Evolutionary conservation across 2,329 filamentous ascomycete genomes (phyloP).

Genomic region (Nemania sp.): DNA sequence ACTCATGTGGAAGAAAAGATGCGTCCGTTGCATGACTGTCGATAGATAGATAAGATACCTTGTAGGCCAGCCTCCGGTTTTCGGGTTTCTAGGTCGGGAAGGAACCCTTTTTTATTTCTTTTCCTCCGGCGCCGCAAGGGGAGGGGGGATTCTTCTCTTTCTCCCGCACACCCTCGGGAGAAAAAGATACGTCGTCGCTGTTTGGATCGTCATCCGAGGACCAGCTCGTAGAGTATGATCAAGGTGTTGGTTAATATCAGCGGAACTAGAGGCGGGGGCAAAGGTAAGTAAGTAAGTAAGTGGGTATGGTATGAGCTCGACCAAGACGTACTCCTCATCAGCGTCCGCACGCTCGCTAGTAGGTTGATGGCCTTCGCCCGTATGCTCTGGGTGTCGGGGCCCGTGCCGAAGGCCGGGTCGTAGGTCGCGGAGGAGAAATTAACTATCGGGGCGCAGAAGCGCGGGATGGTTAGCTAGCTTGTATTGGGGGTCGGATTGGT

Average conservation of each 20-base stretch:
- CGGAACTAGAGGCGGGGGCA: slow-evolving; percentile 62
- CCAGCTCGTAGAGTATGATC: slow-evolving; percentile 81
- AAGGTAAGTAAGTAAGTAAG: background rate
- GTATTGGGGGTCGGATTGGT: background rate
- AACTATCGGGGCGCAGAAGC: slow-evolving; percentile 54
- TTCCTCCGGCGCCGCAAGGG: too few species aligned
- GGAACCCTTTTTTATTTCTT: too few species aligned
- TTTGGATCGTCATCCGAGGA: slow-evolving; percentile 61
- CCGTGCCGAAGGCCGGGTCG: slow-evolving; percentile 79
- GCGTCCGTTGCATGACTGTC: too few species aligned
- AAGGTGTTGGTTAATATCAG: slow-evolving; percentile 81
- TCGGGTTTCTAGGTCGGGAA: too few species aligned
- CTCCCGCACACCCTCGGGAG: too few species aligned
- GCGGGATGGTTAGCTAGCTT: background rate
- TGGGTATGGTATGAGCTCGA: too few species aligned
- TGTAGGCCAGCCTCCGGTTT: too few species aligned
- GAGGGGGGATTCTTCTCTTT: too few species aligned
- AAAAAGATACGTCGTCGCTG: background rate
- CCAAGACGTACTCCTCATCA: slow-evolving; percentile 81
- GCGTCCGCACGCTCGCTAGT: slow-evolving; percentile 84
- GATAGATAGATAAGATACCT: too few species aligned
- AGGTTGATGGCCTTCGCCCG: slow-evolving; percentile 88
- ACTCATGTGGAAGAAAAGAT: too few species aligned
- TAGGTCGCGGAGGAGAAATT: slow-evolving; percentile 74
- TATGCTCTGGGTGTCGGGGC: slow-evolving; percentile 71